Evolutionary conservation across 176 grass and related monocot species (phyloP), one percentile per base, ranked within the genome.

Genomic region (Oryza nivara): DNA sequence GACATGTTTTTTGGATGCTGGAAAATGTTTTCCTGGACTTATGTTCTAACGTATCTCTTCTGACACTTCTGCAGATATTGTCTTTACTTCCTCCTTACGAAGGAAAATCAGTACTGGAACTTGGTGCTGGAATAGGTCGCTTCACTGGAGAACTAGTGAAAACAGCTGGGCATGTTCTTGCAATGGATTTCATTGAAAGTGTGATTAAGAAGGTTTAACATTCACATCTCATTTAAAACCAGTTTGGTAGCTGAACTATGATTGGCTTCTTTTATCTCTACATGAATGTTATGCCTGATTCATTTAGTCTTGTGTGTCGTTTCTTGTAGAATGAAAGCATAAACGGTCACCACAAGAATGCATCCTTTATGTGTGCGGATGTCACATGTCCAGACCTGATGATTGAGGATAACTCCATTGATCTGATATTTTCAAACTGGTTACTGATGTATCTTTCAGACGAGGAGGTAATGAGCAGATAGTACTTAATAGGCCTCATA

Each of bases 371-470:
- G 45, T 99, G 96, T 90, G 93, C 93, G 84, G 96, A 99, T 87
- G 93, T 99, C 75, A 96, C 96, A 80, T 94, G 93, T 81, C 83
- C 88, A 5, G 84, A 92, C 52, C 68, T 99, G 77, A 60, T 9
- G 45, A 90, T 99, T 79, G 75, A 92, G 82, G 89, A 70, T 75
- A 89, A 88, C 79, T 99, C 96, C 25, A 66, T 94, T 3, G 96
- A 99, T 86, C 71, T 99, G 72, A 94, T 99, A 83, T 99, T 99
- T 86, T 99, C 96, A 71, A 99, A 99, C 80, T 96, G 96, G 96
- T 68, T 99, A 43, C 79, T 99, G 45, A 99, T 99, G 93, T 99
- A 99, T 91, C 93, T 99, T 79, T 94, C 96, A 38, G 96, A 99
- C 76, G 83, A 80, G 45, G 96, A 99, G 96, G 96, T 99, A 93